Evolutionary conservation across 805 yeast genomes (phyloP).

Genomic region (Metschnikowia vanudenii): DNA sequence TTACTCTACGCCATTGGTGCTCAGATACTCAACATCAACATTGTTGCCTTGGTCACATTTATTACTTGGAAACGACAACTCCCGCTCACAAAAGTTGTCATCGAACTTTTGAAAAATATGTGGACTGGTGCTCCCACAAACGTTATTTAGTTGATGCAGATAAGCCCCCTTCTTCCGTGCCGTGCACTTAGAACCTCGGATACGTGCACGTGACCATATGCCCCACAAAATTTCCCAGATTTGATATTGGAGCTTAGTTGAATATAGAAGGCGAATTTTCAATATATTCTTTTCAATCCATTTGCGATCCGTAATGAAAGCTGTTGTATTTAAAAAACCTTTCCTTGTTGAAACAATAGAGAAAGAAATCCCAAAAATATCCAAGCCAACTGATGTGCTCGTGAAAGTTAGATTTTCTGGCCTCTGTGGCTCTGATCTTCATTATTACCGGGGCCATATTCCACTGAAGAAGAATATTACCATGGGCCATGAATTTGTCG

Average conservation of each 20-base stretch:
- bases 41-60: slow-evolving; percentile 8
- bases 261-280: background rate
- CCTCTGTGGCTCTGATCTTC: slow-evolving; percentile 56
- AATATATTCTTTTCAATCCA: background rate
- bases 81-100: slow-evolving; percentile 7
- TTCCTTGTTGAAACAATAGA: slow-evolving; percentile 38
- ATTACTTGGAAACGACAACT: slow-evolving; percentile 7
- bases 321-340: slow-evolving; percentile 49
- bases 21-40: slow-evolving; percentile 16
- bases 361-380: slow-evolving; percentile 40
- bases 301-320: slow-evolving; percentile 37
- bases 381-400: slow-evolving; percentile 42
- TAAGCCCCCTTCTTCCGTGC: background rate
- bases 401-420: slow-evolving; percentile 49
- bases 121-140: slow-evolving; percentile 6
- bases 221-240: background rate
- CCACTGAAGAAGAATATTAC: slow-evolving; percentile 35
- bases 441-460: slow-evolving; percentile 53
- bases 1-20: slow-evolving; percentile 16
- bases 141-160: slow-evolving; percentile 1
- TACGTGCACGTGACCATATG: background rate
- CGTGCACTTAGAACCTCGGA: background rate
- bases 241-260: background rate
- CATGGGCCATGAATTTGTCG: slow-evolving; percentile 54
- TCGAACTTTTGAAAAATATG: slow-evolving; percentile 6